Base-by-base conservation (phyloP, 2,329 filamentous ascomycete genomes). In the Sarocladium kiliense region DNA sequence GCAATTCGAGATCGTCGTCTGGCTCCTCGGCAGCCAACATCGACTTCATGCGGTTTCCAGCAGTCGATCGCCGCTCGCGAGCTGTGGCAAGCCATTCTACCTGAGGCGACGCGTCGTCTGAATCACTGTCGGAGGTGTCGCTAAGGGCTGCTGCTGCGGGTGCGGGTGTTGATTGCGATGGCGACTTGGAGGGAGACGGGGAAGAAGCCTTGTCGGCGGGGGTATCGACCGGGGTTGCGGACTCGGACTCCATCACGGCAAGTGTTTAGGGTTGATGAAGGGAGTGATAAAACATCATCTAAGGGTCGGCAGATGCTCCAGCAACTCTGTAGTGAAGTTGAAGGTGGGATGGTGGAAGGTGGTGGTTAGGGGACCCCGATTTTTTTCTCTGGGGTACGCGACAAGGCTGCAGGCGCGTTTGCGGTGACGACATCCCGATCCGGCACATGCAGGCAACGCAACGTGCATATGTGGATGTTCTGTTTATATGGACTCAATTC, bases 1-100 rank as follows among this genome's bases (percentile, higher is more conserved):
- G 77, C 2, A 89, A 75, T 62, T 88, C 85, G n/a, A 90, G 78
- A 53, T 86, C 83, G 26, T 79, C 79, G 59, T 84, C 85, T 47
- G 85, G 85, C 58, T 86, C 85, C 66, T 91, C 88, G 61, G 86
- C 86, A 54, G 88, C 84, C 45, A 94, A 76, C 67, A 96, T 83
- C 51, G 84, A 83, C 63, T 88, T 86, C 79, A 96, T 88, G 60
- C 90, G 85, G 67, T 91, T 92, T 57, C 91, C 91, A 19, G 91
- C 91, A 0, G 89, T 96, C 12, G 86, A 85, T 59, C 91, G 87
- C 69, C 85, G 89, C 61, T 83, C 77, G 57, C 91, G 87, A 36
- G 84, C 84, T 4, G 86, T 89, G 45, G 86, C 86, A 36, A 93
- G 80, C 77, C 86, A 88, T 75, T 89, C 84, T 54, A 86, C 73